phyloP scores from a whole-genome alignment of 192 early-diverging fungal genomes.

The Coemansia sp. region DNA sequence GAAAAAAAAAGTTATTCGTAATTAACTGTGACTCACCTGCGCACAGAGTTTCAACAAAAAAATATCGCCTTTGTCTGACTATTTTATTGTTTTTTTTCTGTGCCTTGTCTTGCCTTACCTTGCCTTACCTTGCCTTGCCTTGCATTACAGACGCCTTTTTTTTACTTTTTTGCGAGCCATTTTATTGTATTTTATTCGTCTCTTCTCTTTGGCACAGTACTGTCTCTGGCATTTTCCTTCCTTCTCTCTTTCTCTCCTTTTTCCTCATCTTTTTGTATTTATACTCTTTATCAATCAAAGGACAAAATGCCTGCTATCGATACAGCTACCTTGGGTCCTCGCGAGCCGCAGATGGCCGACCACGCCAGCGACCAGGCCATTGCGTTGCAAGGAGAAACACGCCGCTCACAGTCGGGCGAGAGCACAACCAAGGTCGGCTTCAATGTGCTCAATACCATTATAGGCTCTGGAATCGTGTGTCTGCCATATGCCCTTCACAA shows the following conservation, averaged over 20 bases:
- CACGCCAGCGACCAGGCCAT: background rate
- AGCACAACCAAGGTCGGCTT: slow-evolving; percentile 36
- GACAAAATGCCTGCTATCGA: background rate
- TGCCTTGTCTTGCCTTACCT: background rate
- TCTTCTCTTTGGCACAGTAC: background rate
- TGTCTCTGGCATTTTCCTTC: background rate
- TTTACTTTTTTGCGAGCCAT: too few species aligned
- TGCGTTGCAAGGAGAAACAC: background rate
- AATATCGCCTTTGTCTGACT: too few species aligned
- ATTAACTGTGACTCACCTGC: too few species aligned
- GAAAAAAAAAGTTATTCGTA: too few species aligned
- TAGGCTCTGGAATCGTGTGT: slow-evolving; percentile 64
- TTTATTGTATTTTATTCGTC: background rate
- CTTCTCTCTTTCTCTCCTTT: background rate
- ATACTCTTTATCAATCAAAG: background rate
- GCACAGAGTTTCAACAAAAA: too few species aligned
- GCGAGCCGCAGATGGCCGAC: background rate
- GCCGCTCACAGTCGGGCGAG: background rate
- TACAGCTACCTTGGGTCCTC: background rate
- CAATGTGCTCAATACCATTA: slow-evolving; percentile 65
- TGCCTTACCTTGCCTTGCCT: background rate
- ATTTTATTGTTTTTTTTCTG: background rate
- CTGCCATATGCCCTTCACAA: slow-evolving; percentile 62
- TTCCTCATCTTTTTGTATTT: background rate
- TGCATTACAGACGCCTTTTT: background rate